A percentile compares a stretch with the other conserved stretches of the same genome.
Conservation (phyloP, 2,329 filamentous ascomycete genomes). For the Botryotinia globosa region DNA sequence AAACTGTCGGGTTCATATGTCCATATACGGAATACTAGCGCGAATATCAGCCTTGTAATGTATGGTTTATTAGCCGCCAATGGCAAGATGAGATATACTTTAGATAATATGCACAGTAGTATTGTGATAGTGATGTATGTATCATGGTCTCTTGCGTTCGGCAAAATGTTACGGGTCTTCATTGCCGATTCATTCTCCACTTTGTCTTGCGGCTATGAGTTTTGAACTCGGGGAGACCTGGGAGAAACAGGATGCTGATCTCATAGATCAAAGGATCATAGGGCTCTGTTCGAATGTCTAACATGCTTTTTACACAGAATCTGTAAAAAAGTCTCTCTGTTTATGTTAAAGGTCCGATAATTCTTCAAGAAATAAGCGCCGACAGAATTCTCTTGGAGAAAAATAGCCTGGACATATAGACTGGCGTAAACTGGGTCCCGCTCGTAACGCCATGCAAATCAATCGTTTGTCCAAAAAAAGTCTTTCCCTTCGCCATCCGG, state of each 20-base stretch:
- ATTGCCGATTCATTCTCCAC: slow-evolving; percentile 2
- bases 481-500: not conserved
- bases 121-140: slow-evolving; percentile 13
- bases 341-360: not conserved
- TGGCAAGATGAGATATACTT: not conserved
- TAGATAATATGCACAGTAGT: not conserved
- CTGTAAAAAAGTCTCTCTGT: not conserved
- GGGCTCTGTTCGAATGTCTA: not conserved
- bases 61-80: slow-evolving; percentile 3
- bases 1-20: not conserved
- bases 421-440: not conserved
- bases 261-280: not conserved
- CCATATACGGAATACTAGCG: not conserved
- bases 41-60: not conserved
- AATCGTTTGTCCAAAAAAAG: not conserved
- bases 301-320: not conserved
- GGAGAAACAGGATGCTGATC: not conserved
- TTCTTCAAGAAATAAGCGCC: not conserved
- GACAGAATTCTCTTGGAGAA: not conserved
- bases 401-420: not conserved
- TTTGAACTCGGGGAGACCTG: not conserved
- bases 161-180: not conserved
- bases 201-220: not conserved
- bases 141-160: not conserved
- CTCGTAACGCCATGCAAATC: not conserved